Conservation (phyloP, 352 stramenopile species). For the Globisporangium canariense region DNA sequence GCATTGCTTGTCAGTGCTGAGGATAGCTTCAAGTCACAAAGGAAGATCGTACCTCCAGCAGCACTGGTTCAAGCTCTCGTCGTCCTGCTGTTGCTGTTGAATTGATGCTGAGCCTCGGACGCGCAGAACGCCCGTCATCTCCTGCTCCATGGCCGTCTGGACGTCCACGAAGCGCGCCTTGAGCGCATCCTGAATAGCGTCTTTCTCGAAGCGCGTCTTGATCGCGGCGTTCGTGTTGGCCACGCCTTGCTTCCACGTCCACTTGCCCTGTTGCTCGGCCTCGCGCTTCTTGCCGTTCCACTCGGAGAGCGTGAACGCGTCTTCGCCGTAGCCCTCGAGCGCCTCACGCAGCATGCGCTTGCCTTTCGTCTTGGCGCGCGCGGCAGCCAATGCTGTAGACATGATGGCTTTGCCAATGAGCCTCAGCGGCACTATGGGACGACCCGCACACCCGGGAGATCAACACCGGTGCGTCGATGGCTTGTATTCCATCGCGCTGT, state of each 20-base stretch:
- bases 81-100: neutral
- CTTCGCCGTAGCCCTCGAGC: slow-evolving; percentile 46
- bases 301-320: slow-evolving; percentile 42
- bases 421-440: too few relatives aligned
- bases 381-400: slow-evolving; percentile 59
- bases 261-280: slow-evolving; percentile 31
- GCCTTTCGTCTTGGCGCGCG: slow-evolving; percentile 59
- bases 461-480: neutral
- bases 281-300: slow-evolving; percentile 55
- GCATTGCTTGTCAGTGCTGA: neutral
- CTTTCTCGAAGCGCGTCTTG: slow-evolving; percentile 37
- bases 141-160: slow-evolving; percentile 29
- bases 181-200: slow-evolving; percentile 22
- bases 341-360: slow-evolving; percentile 64
- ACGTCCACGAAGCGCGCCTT: slow-evolving; percentile 36
- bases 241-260: slow-evolving; percentile 42
- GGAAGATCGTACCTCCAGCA: slow-evolving; percentile 28
- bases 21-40: neutral
- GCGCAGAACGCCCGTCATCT: slow-evolving; percentile 22
- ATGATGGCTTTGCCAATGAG: slow-evolving; percentile 22
- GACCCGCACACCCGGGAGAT: too few relatives aligned
- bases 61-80: slow-evolving; percentile 16
- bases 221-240: slow-evolving; percentile 33
- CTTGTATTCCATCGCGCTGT: neutral
- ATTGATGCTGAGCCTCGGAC: neutral